phyloP scores from a whole-genome alignment of 1,284 basidiomycete species.

The Laetiporus sulphureus region DNA sequence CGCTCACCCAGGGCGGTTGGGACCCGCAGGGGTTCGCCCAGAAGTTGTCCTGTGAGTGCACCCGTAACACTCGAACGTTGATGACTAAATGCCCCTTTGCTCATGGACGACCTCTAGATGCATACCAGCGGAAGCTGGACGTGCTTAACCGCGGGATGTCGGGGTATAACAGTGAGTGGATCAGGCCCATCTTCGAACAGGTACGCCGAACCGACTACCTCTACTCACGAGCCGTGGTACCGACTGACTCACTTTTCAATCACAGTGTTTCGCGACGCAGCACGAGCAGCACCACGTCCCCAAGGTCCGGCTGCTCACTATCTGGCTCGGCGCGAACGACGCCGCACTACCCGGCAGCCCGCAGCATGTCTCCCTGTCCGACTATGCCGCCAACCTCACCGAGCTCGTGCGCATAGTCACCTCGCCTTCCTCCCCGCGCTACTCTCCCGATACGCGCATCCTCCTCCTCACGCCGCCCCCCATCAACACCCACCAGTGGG shows the following conservation, averaged over 20 bases:
- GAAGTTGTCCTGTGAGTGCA: conserved; percentile 48
- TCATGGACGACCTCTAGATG: background rate
- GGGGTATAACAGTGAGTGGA: conserved; percentile 86
- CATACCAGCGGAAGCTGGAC: conserved; percentile 72
- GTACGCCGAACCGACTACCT: conserved; percentile 29
- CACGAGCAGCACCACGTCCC: conserved; percentile 42
- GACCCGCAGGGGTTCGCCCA: conserved; percentile 53
- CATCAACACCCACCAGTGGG: conserved; percentile 56
- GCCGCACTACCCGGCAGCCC: conserved; percentile 34
- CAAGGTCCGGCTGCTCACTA: conserved; percentile 67
- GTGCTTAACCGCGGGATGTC: conserved; percentile 76
- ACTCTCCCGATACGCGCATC: conserved; percentile 72
- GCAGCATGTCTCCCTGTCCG: conserved; percentile 67
- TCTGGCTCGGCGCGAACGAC: conserved; percentile 89
- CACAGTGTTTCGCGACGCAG: conserved; percentile 53
- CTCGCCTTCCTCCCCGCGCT: conserved; percentile 52
- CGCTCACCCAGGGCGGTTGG: conserved; percentile 64
- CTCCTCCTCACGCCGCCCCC: conserved; percentile 84
- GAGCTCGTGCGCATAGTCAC: conserved; percentile 58
- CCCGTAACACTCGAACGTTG: background rate
- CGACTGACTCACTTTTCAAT: background rate
- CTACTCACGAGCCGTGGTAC: background rate
- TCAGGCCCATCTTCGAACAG: conserved; percentile 70
- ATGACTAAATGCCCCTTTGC: background rate
- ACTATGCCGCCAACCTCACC: conserved; percentile 62